These are phyloP conservation scores for Asterella californica DNA, from an alignment of 225 moss, liverwort and hornwort genomes.

Conservation along the genomic window DNA sequence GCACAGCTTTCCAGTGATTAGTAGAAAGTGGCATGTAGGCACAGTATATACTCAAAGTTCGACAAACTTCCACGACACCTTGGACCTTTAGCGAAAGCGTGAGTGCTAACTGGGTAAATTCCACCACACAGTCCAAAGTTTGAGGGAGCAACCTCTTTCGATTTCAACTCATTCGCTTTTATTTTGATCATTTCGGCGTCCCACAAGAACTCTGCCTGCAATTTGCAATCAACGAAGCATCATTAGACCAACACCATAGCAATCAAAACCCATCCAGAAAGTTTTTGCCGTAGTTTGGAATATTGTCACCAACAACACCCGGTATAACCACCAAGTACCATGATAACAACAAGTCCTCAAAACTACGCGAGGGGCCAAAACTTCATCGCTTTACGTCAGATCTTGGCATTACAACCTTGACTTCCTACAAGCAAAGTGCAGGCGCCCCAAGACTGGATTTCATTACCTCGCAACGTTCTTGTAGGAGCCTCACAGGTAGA, in stretches of 20 bases:
- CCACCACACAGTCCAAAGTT: constrained; percentile 5
- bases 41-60: background rate
- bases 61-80: background rate
- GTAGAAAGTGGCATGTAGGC: background rate
- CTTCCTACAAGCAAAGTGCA: no score
- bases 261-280: no score
- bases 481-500: constrained; percentile 79
- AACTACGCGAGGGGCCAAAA: background rate
- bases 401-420: background rate
- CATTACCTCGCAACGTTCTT: constrained; percentile 96
- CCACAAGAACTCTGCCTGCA: constrained; percentile 96
- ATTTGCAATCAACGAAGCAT: background rate
- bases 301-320: background rate
- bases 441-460: background rate
- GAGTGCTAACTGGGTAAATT: background rate
- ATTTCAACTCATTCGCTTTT: constrained; percentile 89
- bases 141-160: constrained; percentile 67
- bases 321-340: background rate
- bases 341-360: background rate
- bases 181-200: constrained; percentile 99
- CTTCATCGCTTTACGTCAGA: background rate
- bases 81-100: background rate
- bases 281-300: background rate
- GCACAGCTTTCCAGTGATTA: background rate
- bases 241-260: background rate